These are phyloP conservation scores for Nicotiana otophora DNA, from an alignment of 257 asterid species.

Conservation along the genomic window DNA sequence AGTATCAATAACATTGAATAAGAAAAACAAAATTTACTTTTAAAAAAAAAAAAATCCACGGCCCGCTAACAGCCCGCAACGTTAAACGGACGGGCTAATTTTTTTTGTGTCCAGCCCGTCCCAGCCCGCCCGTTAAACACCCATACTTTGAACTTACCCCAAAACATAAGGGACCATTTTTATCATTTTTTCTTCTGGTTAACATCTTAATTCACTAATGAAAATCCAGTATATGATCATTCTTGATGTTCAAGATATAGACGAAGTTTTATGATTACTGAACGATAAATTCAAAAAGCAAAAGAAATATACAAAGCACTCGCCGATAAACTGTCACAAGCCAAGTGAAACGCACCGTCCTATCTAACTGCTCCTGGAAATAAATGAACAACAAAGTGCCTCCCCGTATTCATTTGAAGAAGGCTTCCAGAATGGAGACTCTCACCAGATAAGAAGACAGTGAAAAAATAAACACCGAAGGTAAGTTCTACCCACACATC, in stretches of 20 bases:
- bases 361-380: background rate
- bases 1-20: too few relatives aligned
- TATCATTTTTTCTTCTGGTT: background rate
- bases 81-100: too few relatives aligned
- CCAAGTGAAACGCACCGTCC: background rate
- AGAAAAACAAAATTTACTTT: too few relatives aligned
- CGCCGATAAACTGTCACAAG: background rate
- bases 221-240: background rate
- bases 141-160: too few relatives aligned
- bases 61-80: too few relatives aligned
- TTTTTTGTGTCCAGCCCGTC: too few relatives aligned
- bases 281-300: background rate
- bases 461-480: background rate
- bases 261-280: background rate
- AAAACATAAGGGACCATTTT: too few relatives aligned
- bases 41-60: too few relatives aligned
- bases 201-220: background rate
- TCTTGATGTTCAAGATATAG: background rate
- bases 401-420: background rate
- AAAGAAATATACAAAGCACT: background rate
- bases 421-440: background rate
- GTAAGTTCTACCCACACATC: background rate
- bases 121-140: too few relatives aligned
- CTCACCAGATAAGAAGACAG: background rate
- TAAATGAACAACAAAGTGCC: background rate